These are phyloP conservation scores for Trichosporon sp. DNA, from an alignment of 1,284 basidiomycete genomes.

Conservation along the genomic window DNA sequence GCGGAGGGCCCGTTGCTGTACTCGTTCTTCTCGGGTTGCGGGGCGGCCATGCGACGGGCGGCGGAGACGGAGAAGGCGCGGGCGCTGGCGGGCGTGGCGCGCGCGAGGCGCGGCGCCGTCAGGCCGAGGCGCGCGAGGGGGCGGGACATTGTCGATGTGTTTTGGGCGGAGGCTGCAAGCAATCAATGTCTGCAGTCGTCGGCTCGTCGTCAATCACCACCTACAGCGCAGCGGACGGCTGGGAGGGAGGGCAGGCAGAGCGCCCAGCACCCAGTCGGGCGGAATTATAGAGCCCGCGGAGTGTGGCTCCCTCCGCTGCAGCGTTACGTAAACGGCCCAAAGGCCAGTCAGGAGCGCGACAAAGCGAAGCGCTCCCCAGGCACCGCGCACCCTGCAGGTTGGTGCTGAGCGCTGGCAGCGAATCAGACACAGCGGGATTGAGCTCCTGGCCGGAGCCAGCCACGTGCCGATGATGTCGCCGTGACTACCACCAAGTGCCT, in stretches of 20 bases:
- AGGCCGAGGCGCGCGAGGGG: constrained; percentile 24
- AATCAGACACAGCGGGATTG: neutral
- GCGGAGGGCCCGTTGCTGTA: constrained; percentile 69
- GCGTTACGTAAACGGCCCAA: neutral
- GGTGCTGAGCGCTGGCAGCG: neutral
- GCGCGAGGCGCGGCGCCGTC: constrained; percentile 8
- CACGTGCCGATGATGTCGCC: neutral
- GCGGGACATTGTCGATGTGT: constrained; percentile 12
- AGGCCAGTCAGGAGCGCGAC: neutral
- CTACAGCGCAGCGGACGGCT: neutral
- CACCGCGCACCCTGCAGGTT: neutral
- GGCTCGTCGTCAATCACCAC: neutral
- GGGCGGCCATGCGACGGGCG: constrained; percentile 1
- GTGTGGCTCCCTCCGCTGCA: neutral
- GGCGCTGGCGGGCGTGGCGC: constrained; percentile 1
- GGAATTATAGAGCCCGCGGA: neutral
- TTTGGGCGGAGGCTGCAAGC: neutral
- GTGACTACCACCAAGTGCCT: neutral
- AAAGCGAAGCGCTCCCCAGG: neutral
- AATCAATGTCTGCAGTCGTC: neutral
- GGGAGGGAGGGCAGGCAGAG: neutral
- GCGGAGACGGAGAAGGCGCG: constrained; percentile 13
- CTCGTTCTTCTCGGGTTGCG: constrained; percentile 30
- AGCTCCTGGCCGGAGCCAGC: neutral
- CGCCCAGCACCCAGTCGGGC: neutral